Conservation (phyloP, 2,329 filamentous ascomycete genomes). For the Lecanicillium sp. region DNA sequence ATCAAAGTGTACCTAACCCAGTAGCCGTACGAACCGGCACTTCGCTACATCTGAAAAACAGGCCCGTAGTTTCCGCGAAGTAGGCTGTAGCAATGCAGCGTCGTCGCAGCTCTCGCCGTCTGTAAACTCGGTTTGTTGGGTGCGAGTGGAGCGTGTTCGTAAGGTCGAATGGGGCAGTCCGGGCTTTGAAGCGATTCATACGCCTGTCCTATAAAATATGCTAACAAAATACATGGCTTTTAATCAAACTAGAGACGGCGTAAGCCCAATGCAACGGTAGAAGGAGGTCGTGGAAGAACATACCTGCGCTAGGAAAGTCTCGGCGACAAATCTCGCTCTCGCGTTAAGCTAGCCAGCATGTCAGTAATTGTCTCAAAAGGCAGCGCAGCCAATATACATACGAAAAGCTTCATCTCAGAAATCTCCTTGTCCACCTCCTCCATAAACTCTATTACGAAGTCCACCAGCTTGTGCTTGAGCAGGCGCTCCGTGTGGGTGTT, state of each 20-base stretch:
- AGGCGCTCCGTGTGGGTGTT: constrained; percentile 99
- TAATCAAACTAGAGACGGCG: constrained; percentile 24
- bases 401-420: constrained; percentile 99
- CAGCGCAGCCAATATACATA: constrained; percentile 54
- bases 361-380: constrained; percentile 13
- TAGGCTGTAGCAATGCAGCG: too few relatives aligned
- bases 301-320: constrained; percentile 95
- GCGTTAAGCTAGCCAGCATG: constrained; percentile 74
- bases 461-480: constrained; percentile 97
- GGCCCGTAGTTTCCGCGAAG: too few relatives aligned
- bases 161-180: too few relatives aligned
- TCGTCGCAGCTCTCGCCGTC: too few relatives aligned
- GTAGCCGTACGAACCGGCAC: too few relatives aligned
- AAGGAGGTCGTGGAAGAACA: constrained; percentile 15
- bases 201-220: too few relatives aligned
- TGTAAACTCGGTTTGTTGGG: too few relatives aligned
- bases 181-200: too few relatives aligned
- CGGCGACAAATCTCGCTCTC: constrained; percentile 91
- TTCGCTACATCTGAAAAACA: too few relatives aligned
- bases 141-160: too few relatives aligned
- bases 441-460: constrained; percentile 99
- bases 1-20: too few relatives aligned
- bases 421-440: constrained; percentile 99
- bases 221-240: constrained; percentile 1
- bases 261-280: constrained; percentile 6